Percentiles rank a stretch among this genome's conserved stretches.
Evolutionary conservation across 371 early-diverging fungal species (phyloP).

Genomic region (Mortierella sp.): DNA sequence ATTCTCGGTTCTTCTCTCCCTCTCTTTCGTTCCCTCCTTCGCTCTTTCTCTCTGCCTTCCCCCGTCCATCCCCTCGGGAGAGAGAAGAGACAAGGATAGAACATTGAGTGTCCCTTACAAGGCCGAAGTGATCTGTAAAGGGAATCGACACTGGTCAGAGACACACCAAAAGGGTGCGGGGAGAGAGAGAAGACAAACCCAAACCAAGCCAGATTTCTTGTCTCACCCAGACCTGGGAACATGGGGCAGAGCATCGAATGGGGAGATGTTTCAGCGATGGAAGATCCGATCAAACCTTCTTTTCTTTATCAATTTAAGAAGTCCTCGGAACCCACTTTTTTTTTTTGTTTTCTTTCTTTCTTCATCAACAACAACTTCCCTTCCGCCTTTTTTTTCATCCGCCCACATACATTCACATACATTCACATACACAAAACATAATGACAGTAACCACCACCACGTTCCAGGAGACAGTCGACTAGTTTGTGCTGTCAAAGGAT

Average conservation of each 20-base stretch:
- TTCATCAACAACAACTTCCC: background rate
- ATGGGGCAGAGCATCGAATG: background rate
- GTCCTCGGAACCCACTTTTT: background rate
- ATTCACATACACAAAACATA: background rate
- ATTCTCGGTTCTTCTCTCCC: no score
- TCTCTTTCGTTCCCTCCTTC: no score
- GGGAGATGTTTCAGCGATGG: background rate
- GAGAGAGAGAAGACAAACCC: background rate
- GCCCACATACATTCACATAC: background rate
- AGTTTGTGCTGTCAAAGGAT: constrained; percentile 60
- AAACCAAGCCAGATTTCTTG: no score
- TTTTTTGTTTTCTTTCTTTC: background rate
- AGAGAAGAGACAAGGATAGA: background rate
- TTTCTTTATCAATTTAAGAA: background rate
- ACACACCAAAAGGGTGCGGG: background rate
- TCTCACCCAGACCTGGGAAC: background rate
- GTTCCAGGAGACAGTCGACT: constrained; percentile 40
- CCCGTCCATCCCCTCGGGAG: no score
- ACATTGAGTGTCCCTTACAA: background rate
- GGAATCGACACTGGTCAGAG: background rate
- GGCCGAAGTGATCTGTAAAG: background rate
- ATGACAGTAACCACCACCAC: constrained; percentile 32
- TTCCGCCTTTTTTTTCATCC: background rate
- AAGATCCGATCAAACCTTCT: background rate
- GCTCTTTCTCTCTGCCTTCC: no score